These are phyloP conservation scores for Phytophthora europaea DNA, from an alignment of 352 stramenopile genomes.

Conservation along the genomic window DNA sequence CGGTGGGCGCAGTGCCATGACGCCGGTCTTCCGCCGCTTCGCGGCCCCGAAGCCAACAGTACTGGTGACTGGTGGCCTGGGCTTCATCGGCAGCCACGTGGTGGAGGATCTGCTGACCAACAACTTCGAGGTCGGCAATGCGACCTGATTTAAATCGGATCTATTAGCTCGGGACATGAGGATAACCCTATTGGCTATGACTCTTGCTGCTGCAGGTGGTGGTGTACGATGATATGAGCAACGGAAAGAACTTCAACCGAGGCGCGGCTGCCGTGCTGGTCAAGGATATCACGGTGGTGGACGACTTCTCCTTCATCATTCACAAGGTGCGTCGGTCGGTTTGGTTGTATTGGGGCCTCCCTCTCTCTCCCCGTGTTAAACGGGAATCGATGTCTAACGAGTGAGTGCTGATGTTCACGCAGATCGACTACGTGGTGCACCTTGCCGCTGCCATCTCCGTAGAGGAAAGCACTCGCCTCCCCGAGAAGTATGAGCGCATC, in stretches of 20 bases:
- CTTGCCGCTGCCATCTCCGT: slow-evolving; percentile 87
- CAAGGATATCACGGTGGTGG: slow-evolving; percentile 86
- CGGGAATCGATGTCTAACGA: slow-evolving; percentile 1
- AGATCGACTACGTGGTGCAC: slow-evolving; percentile 89
- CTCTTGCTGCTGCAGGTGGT: slow-evolving; percentile 60
- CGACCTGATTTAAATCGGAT: slow-evolving; percentile 11
- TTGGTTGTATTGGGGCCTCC: not conserved
- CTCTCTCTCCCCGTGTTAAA: not conserved
- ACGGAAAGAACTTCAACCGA: slow-evolving; percentile 89
- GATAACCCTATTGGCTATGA: slow-evolving; percentile 3
- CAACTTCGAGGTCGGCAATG: slow-evolving; percentile 66
- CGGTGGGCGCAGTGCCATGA: slow-evolving; percentile 32
- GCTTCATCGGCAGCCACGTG: slow-evolving; percentile 90
- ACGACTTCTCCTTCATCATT: slow-evolving; percentile 85
- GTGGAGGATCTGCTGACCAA: slow-evolving; percentile 84
- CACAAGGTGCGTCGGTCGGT: slow-evolving; percentile 61
- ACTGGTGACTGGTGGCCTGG: slow-evolving; percentile 82
- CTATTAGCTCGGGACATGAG: not conserved
- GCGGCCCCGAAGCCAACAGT: slow-evolving; percentile 57
- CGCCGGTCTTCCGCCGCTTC: slow-evolving; percentile 41
- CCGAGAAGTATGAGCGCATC: slow-evolving; percentile 89
- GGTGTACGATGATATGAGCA: slow-evolving; percentile 92
- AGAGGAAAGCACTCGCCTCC: slow-evolving; percentile 85
- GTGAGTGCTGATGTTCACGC: slow-evolving; percentile 4
- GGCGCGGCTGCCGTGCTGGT: slow-evolving; percentile 75